These are phyloP conservation scores for Pharus latifolius DNA, from an alignment of 176 grass and related monocot species.

Conservation along the genomic window DNA sequence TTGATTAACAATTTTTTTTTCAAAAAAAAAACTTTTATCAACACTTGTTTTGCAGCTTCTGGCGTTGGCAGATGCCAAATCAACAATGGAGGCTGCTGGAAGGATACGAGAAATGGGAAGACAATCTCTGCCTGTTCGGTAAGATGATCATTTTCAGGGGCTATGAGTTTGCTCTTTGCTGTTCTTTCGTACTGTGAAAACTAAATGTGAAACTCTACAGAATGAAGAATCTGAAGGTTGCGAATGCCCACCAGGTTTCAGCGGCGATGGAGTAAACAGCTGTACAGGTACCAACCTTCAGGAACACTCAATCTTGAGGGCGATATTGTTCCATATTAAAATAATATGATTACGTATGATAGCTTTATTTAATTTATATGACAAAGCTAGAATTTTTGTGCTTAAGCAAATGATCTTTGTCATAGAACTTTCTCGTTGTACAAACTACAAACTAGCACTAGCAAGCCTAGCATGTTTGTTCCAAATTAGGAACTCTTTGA, in stretches of 20 bases:
- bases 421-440: background rate
- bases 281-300: conserved; percentile 48
- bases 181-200: background rate
- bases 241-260: conserved; percentile 71
- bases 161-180: background rate
- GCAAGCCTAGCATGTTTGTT: background rate
- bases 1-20: too few species aligned
- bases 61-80: conserved; percentile 69
- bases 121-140: conserved; percentile 67
- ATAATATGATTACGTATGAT: background rate
- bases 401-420: background rate
- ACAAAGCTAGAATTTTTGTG: background rate
- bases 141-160: conserved; percentile 19
- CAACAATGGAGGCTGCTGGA: conserved; percentile 91
- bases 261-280: conserved; percentile 52
- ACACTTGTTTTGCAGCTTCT: conserved; percentile 54
- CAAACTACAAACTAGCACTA: background rate
- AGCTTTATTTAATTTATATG: background rate
- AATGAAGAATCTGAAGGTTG: conserved; percentile 60
- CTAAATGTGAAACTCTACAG: conserved; percentile 23
- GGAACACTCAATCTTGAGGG: background rate
- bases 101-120: conserved; percentile 52
- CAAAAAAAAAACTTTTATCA: too few species aligned
- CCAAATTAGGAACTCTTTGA: background rate
- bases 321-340: background rate